These are phyloP conservation scores for Ustilago shanxiensis DNA, from an alignment of 1,284 basidiomycete species.

Conservation along the genomic window DNA sequence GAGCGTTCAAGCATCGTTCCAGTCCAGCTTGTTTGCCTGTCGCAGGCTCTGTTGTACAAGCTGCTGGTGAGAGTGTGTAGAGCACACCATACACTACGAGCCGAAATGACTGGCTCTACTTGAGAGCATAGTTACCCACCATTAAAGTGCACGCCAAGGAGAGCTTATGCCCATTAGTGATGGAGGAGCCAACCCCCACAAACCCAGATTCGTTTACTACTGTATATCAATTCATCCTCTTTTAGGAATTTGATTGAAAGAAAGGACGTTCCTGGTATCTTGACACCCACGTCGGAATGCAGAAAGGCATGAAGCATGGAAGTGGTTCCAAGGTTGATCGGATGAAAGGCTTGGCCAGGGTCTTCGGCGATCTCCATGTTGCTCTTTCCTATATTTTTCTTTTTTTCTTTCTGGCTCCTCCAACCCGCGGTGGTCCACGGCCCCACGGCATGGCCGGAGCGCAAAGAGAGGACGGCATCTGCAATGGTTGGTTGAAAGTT, in stretches of 20 bases:
- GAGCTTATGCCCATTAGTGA: neutral
- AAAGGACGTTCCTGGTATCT: too few relatives aligned
- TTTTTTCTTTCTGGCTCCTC: slow-evolving; percentile 6
- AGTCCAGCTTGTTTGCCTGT: neutral
- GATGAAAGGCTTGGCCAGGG: slow-evolving; percentile 3
- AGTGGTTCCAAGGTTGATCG: slow-evolving; percentile 1
- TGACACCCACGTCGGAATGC: too few relatives aligned
- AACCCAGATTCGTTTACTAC: too few relatives aligned
- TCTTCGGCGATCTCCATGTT: slow-evolving; percentile 43
- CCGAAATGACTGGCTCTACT: too few relatives aligned
- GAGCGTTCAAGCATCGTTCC: neutral
- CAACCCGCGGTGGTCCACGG: neutral
- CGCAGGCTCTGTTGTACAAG: neutral
- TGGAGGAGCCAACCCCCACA: neutral
- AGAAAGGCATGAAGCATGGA: neutral
- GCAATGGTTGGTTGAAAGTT: slow-evolving; percentile 6
- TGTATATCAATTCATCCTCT: too few relatives aligned
- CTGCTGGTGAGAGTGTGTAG: neutral
- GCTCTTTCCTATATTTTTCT: neutral
- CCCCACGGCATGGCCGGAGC: neutral
- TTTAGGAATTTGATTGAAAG: too few relatives aligned
- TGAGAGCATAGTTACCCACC: too few relatives aligned
- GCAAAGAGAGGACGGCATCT: slow-evolving; percentile 9
- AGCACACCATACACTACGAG: neutral
- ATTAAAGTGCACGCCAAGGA: neutral